Conservation (phyloP, 2,329 filamentous ascomycete species). For the Pseudogymnoascus sp. region DNA sequence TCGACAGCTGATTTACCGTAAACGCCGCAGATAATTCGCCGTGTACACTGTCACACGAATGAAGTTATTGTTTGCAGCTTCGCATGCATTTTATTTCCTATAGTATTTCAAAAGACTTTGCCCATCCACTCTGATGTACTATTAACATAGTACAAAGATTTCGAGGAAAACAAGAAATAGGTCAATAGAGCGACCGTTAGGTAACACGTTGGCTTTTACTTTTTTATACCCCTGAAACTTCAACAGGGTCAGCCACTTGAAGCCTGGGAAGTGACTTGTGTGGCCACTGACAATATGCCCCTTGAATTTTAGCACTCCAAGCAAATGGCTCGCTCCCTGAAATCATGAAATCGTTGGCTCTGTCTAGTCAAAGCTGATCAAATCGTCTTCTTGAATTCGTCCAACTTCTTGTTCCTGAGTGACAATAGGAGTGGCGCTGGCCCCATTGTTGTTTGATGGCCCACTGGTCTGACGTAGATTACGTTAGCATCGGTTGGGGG, state of each 20-base stretch:
- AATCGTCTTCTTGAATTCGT: not conserved
- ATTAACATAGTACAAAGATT: not conserved
- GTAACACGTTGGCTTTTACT: not conserved
- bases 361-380: not conserved
- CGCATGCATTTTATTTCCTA: not conserved
- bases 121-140: not conserved
- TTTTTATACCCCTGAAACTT: not conserved
- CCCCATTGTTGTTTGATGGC: not conserved
- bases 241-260: not conserved
- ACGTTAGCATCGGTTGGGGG: not conserved
- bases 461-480: not conserved
- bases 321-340: not conserved
- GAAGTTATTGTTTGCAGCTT: not conserved
- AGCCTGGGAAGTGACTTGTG: too few species aligned
- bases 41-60: not conserved
- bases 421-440: not conserved
- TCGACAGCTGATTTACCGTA: not conserved
- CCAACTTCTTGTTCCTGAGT: too few species aligned
- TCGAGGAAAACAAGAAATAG: not conserved
- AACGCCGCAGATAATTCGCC: not conserved
- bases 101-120: not conserved
- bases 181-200: not conserved
- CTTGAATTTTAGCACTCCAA: not conserved
- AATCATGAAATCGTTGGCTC: not conserved
- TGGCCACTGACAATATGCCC: not conserved